Conservation (phyloP, 2,329 filamentous ascomycete species). For the Claviceps citrina region DNA sequence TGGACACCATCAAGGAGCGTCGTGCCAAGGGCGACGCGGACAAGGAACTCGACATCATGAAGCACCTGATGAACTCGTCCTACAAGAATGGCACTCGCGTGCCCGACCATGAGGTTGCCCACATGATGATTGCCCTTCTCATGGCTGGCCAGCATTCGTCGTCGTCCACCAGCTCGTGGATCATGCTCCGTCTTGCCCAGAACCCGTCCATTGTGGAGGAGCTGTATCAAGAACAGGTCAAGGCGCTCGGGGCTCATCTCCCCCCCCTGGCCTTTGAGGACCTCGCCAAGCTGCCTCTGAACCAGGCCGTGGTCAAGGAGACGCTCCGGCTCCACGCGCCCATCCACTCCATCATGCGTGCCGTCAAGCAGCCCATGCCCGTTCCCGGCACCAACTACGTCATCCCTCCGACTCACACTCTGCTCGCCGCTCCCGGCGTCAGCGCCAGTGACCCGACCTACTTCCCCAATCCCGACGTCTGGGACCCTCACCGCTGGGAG, state of each 20-base stretch:
- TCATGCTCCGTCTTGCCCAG: constrained; percentile 64
- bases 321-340: constrained; percentile 81
- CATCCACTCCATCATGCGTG: constrained; percentile 89
- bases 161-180: constrained; percentile 72
- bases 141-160: constrained; percentile 89
- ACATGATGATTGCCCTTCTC: constrained; percentile 87
- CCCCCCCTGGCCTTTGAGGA: constrained; percentile 63
- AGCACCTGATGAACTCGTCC: constrained; percentile 69
- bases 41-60: constrained; percentile 62
- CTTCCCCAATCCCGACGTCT: constrained; percentile 69
- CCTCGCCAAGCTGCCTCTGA: constrained; percentile 63
- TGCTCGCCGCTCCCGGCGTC: constrained; percentile 75
- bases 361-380: constrained; percentile 76
- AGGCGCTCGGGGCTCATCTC: constrained; percentile 56
- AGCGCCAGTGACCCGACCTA: constrained; percentile 54
- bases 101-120: constrained; percentile 72
- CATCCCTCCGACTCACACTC: constrained; percentile 63
- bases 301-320: constrained; percentile 77
- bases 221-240: constrained; percentile 67
- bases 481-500: constrained; percentile 90
- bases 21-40: constrained; percentile 36
- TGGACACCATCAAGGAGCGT: constrained; percentile 63
- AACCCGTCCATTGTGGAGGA: constrained; percentile 66
- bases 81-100: constrained; percentile 72
- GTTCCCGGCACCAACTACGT: constrained; percentile 71